Conservation (phyloP, 495 filamentous ascomycete species). For the Opeltia flavorubescens region DNA sequence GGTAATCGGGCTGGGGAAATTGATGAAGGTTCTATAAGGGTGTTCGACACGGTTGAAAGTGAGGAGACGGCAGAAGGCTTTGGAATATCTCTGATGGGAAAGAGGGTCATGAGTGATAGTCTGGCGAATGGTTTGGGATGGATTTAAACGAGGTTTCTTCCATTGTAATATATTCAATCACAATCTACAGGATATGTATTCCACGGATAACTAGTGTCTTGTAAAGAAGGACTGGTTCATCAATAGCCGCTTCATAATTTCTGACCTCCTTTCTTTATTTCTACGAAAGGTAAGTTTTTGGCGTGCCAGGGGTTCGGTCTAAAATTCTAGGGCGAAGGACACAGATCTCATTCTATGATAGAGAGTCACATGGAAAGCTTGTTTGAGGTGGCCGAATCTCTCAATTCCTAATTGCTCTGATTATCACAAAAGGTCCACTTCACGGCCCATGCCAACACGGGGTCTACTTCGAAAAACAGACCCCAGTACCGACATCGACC, state of each 20-base stretch:
- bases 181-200: too few relatives aligned
- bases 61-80: neutral
- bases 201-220: too few relatives aligned
- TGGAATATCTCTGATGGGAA: too few relatives aligned
- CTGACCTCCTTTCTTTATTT: too few relatives aligned
- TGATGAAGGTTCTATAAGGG: conserved; percentile 10
- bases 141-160: too few relatives aligned
- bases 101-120: too few relatives aligned
- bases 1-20: conserved; percentile 13
- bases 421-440: conserved; percentile 14
- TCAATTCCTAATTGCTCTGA: conserved; percentile 24
- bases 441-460: conserved; percentile 11
- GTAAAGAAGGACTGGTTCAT: too few relatives aligned
- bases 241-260: too few relatives aligned
- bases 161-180: too few relatives aligned
- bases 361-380: neutral
- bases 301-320: too few relatives aligned
- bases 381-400: conserved; percentile 33
- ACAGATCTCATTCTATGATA: neutral
- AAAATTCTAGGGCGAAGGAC: neutral
- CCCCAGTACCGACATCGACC: conserved; percentile 8
- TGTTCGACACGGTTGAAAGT: neutral
- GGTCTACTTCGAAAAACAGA: conserved; percentile 8
- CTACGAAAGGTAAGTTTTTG: too few relatives aligned
- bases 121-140: too few relatives aligned